Conservation (phyloP, 2,329 filamentous ascomycete species). For the Zymoseptoria pseudotritici region DNA sequence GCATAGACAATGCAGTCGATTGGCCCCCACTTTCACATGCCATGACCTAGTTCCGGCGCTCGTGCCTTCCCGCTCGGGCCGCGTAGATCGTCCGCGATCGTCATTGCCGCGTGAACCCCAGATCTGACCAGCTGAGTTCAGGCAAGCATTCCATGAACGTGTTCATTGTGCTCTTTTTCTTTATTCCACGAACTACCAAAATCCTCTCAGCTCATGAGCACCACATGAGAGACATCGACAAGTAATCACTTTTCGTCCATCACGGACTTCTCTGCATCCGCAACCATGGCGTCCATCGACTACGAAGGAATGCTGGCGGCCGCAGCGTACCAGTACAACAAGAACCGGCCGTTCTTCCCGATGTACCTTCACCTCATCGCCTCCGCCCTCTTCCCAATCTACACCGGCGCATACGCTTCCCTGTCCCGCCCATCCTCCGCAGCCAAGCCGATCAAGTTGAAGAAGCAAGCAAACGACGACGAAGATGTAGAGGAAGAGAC, state of each 20-base stretch:
- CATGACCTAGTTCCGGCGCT: not conserved
- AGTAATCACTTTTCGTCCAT: not conserved
- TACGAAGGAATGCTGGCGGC: slow-evolving; percentile 4
- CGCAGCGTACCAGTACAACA: slow-evolving; percentile 11
- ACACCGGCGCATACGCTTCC: slow-evolving; percentile 75
- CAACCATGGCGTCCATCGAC: slow-evolving; percentile 1
- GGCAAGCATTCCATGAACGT: not conserved
- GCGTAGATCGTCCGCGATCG: not conserved
- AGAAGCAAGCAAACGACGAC: slow-evolving; percentile 32
- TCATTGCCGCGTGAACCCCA: not conserved
- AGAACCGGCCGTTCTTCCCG: slow-evolving; percentile 39
- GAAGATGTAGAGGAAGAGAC: slow-evolving; percentile 48
- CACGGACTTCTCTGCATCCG: not conserved
- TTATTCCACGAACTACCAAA: slow-evolving; percentile 5
- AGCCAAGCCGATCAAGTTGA: slow-evolving; percentile 46
- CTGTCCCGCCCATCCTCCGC: slow-evolving; percentile 78
- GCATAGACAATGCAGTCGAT: not conserved
- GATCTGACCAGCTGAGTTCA: not conserved
- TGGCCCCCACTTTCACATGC: not conserved
- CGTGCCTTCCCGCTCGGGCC: not conserved
- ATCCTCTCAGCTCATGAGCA: not conserved
- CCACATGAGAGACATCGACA: not conserved
- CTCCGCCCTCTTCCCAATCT: slow-evolving; percentile 75
- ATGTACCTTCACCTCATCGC: slow-evolving; percentile 56
- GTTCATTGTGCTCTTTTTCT: not conserved